A percentile compares a stretch with the other conserved stretches of the same genome.
phyloP scores from a whole-genome alignment of 495 filamentous ascomycete species.

The Hypoxylon subgilvum region DNA sequence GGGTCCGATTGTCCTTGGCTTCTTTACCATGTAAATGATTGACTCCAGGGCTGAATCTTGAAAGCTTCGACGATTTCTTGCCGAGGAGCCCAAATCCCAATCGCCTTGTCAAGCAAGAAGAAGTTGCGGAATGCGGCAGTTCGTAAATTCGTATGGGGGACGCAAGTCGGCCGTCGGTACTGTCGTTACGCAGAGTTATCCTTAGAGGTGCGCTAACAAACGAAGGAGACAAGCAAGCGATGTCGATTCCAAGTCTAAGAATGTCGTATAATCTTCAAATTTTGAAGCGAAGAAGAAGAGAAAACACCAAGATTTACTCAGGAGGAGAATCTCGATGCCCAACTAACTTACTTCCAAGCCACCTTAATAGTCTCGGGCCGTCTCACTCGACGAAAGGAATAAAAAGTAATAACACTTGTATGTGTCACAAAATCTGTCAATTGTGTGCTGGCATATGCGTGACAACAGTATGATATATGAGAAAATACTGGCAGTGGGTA shows the following conservation, averaged over 20 bases:
- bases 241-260: neutral
- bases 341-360: slow-evolving; percentile 23
- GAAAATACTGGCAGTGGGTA: no score
- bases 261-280: neutral
- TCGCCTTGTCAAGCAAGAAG: neutral
- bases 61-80: slow-evolving; percentile 16
- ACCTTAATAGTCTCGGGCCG: slow-evolving; percentile 10
- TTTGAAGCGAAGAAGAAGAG: slow-evolving; percentile 12
- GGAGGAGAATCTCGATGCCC: slow-evolving; percentile 18
- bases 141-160: no score
- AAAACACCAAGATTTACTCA: neutral
- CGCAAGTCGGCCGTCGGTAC: no score
- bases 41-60: neutral
- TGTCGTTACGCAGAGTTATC: no score
- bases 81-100: neutral
- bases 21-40: no score
- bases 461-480: slow-evolving; percentile 12
- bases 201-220: neutral
- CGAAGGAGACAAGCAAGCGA: neutral
- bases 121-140: neutral
- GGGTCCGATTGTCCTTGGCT: no score
- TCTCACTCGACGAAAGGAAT: slow-evolving; percentile 8
- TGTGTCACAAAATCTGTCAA: slow-evolving; percentile 16
- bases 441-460: slow-evolving; percentile 8
- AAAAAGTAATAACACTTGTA: slow-evolving; percentile 25